phyloP scores from a whole-genome alignment of 2,329 filamentous ascomycete genomes.

The Aspergillus spinulosporus region DNA sequence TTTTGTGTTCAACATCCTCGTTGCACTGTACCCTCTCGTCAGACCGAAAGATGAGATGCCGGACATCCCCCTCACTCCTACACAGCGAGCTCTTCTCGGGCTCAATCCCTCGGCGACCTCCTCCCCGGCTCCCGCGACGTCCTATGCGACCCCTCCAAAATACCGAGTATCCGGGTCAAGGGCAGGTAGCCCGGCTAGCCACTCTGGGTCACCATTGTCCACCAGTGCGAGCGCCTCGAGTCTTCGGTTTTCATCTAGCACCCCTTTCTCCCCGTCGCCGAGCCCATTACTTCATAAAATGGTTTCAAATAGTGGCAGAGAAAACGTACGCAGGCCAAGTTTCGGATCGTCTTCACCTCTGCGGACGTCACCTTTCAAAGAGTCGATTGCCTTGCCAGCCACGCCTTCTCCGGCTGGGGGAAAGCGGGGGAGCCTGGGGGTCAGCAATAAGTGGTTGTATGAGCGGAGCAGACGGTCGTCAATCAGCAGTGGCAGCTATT shows the following conservation, averaged over 20 bases:
- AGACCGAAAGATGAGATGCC: conserved; percentile 72
- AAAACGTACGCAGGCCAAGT: conserved; percentile 52
- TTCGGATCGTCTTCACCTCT: conserved; percentile 52
- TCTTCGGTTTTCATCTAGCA: conserved; percentile 41
- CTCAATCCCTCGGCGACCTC: conserved; percentile 68
- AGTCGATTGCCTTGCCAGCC: conserved; percentile 46
- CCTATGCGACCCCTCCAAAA: conserved; percentile 81
- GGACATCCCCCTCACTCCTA: conserved; percentile 89
- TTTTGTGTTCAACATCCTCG: conserved; percentile 67
- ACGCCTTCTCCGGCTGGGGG: conserved; percentile 67
- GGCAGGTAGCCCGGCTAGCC: conserved; percentile 42
- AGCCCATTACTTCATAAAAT: conserved; percentile 70
- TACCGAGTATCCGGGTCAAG: conserved; percentile 72
- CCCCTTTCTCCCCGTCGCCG: conserved; percentile 55
- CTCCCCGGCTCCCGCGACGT: conserved; percentile 65
- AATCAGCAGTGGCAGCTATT: conserved; percentile 39
- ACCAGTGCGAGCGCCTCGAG: conserved; percentile 37
- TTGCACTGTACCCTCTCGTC: conserved; percentile 71
- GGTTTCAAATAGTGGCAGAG: conserved; percentile 48
- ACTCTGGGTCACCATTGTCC: conserved; percentile 41
- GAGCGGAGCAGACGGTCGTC: conserved; percentile 64
- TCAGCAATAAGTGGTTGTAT: conserved; percentile 96
- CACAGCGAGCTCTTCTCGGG: conserved; percentile 80
- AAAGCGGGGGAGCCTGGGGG: conserved; percentile 70
- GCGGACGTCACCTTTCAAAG: conserved; percentile 36